Evolutionary conservation across 257 asterid species (phyloP).

Genomic region (Capsicum pubescens): DNA sequence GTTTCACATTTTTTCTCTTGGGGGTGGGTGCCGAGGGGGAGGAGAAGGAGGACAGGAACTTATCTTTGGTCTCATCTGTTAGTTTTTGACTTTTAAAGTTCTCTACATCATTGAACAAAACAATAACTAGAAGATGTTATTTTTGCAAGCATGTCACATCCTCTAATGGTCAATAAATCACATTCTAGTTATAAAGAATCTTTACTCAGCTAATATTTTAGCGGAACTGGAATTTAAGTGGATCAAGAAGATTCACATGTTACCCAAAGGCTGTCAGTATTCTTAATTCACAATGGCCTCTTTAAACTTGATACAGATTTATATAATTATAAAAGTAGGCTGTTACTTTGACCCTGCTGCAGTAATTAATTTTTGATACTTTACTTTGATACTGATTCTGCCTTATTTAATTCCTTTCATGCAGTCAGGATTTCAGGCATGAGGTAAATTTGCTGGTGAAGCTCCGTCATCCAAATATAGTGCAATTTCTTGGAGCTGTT

Average conservation of each 20-base stretch:
- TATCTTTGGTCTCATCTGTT: slow-evolving; percentile 4
- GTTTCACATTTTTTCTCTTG: not conserved
- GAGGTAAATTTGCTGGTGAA: slow-evolving; percentile 97
- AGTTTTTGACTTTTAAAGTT: not conserved
- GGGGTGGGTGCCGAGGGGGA: not conserved
- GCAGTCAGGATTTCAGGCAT: slow-evolving; percentile 98
- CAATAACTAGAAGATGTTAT: not conserved
- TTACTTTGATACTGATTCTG: not conserved
- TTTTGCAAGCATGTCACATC: not conserved
- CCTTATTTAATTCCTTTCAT: slow-evolving; percentile 32
- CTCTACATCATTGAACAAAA: slow-evolving; percentile 13
- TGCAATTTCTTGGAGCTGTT: slow-evolving; percentile 98
- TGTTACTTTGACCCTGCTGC: slow-evolving; percentile 7
- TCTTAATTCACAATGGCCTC: not conserved
- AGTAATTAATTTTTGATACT: slow-evolving; percentile 18
- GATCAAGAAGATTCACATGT: not conserved
- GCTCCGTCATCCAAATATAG: slow-evolving; percentile 98
- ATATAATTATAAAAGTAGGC: not conserved
- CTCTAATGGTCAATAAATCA: not conserved
- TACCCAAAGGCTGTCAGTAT: slow-evolving; percentile 8
- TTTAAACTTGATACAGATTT: slow-evolving; percentile 9
- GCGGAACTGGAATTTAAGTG: not conserved
- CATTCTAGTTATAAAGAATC: not conserved
- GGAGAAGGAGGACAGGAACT: not conserved
- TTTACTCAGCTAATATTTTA: slow-evolving; percentile 1